Evolutionary conservation across 306 rosid genomes (phyloP), one percentile per base, ranked within the genome.

Genomic region (Canavalia ensiformis): DNA sequence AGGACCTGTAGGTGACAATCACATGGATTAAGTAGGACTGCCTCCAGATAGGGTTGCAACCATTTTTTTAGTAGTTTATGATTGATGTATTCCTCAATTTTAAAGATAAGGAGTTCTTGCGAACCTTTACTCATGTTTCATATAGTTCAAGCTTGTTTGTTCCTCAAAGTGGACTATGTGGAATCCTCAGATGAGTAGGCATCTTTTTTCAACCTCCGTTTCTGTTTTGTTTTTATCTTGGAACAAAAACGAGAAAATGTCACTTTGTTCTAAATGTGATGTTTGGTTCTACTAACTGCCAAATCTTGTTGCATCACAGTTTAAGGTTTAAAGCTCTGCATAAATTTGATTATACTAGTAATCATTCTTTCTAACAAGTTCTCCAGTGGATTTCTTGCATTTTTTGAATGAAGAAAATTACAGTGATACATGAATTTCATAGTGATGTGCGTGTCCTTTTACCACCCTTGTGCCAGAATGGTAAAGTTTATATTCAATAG

Each of bases 11-110:
- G 88, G 67, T 58, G 88, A 79, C 52, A 34, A 62, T 68, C 57
- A n/a, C 77, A 81, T 86, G 84, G 86, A 77, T 64, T 74, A 75
- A 81, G 79, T 79, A 81, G 87, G 76, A 74, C 65, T 83, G 78
- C 83, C 63, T 83, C 82, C 87, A 78, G 29, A 67, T 52, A 73
- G 83, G 72, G 78, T 82, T 85, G 79, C 87, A 59, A 60, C 13
- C 70, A 63, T 30, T 68, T 85, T 72, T 72, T 10, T 12, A 37
- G 35, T 77, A 73, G 86, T 77, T 85, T 72, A 56, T 78, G 44
- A 69, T 80, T 83, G 86, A 74, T 68, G 87, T 79, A 78, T 79
- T 74, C 79, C 64, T 64, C 74, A 75, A 57, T 69, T 63, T 70
- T 71, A 55, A 83, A 70, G 74, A 75, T 79, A 45, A 87, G 30